phyloP scores from a whole-genome alignment of 495 filamentous ascomycete species.

The Neurospora sp. region DNA sequence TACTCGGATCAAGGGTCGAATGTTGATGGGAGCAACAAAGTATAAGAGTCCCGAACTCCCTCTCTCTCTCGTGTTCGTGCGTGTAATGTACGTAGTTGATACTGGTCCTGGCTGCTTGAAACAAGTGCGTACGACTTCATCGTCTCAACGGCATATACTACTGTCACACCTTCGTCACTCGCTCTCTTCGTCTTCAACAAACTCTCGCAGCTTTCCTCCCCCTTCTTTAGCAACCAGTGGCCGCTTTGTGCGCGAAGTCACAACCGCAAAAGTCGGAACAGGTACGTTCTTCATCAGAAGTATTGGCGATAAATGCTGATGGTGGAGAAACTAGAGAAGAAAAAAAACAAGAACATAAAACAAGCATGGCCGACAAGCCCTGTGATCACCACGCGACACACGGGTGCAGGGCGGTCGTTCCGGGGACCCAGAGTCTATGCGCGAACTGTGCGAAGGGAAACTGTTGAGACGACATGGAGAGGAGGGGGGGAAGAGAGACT shows the following conservation, averaged over 20 bases:
- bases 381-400: conserved; percentile 14
- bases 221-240: too few species aligned
- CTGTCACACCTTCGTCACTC: background rate
- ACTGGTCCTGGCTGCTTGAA: background rate
- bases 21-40: background rate
- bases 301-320: background rate
- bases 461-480: background rate
- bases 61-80: background rate
- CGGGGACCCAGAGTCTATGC: conserved; percentile 8
- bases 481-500: background rate
- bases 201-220: too few species aligned
- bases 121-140: background rate
- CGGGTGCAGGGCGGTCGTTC: conserved; percentile 7
- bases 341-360: background rate
- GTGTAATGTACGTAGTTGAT: background rate
- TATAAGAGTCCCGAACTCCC: background rate
- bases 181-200: background rate
- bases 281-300: background rate
- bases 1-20: background rate
- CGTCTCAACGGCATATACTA: background rate
- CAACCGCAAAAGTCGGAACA: background rate
- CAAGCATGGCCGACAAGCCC: conserved; percentile 14
- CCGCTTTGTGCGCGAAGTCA: background rate
- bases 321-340: background rate
- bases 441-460: conserved; percentile 6